Base-by-base conservation (phyloP, 345 rosid species). In the Brassica nigra region DNA sequence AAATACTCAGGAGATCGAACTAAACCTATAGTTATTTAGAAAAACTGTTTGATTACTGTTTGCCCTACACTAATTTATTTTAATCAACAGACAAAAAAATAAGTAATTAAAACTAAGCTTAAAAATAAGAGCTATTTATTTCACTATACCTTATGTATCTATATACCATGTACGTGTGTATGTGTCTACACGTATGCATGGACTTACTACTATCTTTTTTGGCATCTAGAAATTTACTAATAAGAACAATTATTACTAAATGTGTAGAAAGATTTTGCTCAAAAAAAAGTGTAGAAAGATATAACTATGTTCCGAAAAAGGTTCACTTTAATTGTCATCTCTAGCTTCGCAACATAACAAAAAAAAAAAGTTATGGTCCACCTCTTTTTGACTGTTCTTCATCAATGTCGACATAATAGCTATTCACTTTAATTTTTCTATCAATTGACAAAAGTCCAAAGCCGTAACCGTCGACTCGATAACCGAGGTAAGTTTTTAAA, bases 301-400 rank as follows among this genome's bases (percentile, higher is more conserved):
- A 18, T 18, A 18, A 18, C 18, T 18, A 18, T 18, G 18, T 18
- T 18, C 18, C 18, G 18, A 18, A 18, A 18, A 18, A 18, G 18
- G 18, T 18, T 18, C 18, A 18, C 18, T 18, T 18, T 18, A 61
- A 27, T 10, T 59, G 36, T 62, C 2, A 62, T 62, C 34, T 29
- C 66, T 12, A 30, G 66, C 9, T 30, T 62, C 34, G 66, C 1
- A 8, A 6, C 1, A 30, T 62, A 30, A 29, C 37, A 12, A 62
- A 62, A 47, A 29, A 18, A 18, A 18, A 18, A 18, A 20, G 34
- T 62, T 4, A 62, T 29, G 66, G 66, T 30, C 37, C 66, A 62
- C 8, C 36, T 62, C 36, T n/a, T 62, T 62, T 62, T 62, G 66
- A 62, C 66, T 30, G 36, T 14, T 62, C 66, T 11, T 29, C 66